Evolutionary conservation across 352 stramenopile species (phyloP).

Genomic region (Phytophthora citrophthora): DNA sequence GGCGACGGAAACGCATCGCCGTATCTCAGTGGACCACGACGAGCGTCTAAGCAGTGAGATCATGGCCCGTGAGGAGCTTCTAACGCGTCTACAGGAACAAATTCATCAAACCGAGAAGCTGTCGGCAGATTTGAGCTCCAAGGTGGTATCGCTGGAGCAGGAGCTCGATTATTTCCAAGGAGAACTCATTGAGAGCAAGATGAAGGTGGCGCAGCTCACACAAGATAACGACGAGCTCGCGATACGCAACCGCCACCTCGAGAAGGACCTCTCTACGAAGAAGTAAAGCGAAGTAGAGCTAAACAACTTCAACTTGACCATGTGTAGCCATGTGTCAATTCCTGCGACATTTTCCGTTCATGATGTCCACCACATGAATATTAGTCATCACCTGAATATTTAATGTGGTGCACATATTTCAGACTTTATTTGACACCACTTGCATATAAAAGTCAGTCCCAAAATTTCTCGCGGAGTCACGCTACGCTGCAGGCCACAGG

Average conservation of each 20-base stretch:
- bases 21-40: conserved; percentile 47
- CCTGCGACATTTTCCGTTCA: neutral
- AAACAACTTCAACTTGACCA: conserved; percentile 31
- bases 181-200: conserved; percentile 86
- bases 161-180: conserved; percentile 87
- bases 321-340: conserved; percentile 6
- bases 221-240: conserved; percentile 77
- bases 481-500: conserved; percentile 1
- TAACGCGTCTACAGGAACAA: conserved; percentile 47
- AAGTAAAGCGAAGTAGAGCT: conserved; percentile 17
- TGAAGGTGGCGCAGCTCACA: conserved; percentile 78
- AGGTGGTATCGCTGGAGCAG: conserved; percentile 60
- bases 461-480: conserved; percentile 28
- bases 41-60: conserved; percentile 47
- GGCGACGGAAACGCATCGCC: conserved; percentile 51
- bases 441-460: conserved; percentile 32
- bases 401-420: conserved; percentile 9
- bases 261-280: conserved; percentile 52
- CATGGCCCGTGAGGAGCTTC: conserved; percentile 64
- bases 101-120: conserved; percentile 38
- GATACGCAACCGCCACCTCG: conserved; percentile 65
- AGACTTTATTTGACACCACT: neutral
- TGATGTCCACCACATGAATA: conserved; percentile 10
- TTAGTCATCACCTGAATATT: conserved; percentile 4
- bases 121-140: conserved; percentile 40